Conservation (phyloP, 1,284 basidiomycete genomes). For the Prillingera fragicola region DNA sequence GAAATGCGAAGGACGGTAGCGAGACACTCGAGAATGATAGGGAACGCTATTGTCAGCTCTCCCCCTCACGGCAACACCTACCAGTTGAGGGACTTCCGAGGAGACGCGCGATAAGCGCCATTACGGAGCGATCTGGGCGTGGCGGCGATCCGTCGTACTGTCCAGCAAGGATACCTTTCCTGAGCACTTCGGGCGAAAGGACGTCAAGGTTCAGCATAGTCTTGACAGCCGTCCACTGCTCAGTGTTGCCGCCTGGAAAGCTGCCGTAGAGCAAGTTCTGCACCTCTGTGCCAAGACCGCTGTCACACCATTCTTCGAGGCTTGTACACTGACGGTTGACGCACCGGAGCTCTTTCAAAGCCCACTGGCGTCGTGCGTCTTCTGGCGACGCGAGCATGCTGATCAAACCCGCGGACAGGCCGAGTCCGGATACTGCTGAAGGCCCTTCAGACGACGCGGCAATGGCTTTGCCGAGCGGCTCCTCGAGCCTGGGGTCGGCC, state of each 20-base stretch:
- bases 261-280: constrained; percentile 18
- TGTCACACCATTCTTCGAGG: constrained; percentile 30
- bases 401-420: constrained; percentile 27
- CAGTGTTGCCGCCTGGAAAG: constrained; percentile 4
- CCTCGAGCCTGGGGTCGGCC: constrained; percentile 53
- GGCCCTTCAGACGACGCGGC: constrained; percentile 7
- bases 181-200: constrained; percentile 24
- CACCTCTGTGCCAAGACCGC: constrained; percentile 29
- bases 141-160: constrained; percentile 7
- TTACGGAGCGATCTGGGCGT: constrained; percentile 31
- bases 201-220: constrained; percentile 19
- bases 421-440: constrained; percentile 14
- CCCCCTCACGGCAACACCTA: constrained; percentile 49
- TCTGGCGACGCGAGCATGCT: constrained; percentile 22
- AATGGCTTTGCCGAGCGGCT: constrained; percentile 23
- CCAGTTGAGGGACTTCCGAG: constrained; percentile 57
- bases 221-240: constrained; percentile 22
- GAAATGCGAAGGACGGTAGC: constrained; percentile 52
- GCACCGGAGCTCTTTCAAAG: constrained; percentile 19
- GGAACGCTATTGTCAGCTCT: constrained; percentile 57
- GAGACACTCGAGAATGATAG: constrained; percentile 54
- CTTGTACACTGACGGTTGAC: constrained; percentile 19
- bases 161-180: constrained; percentile 32
- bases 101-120: constrained; percentile 31
- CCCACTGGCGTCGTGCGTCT: constrained; percentile 23